phyloP scores from a whole-genome alignment of 75 land plant species.

The Cryptomeria japonica region DNA sequence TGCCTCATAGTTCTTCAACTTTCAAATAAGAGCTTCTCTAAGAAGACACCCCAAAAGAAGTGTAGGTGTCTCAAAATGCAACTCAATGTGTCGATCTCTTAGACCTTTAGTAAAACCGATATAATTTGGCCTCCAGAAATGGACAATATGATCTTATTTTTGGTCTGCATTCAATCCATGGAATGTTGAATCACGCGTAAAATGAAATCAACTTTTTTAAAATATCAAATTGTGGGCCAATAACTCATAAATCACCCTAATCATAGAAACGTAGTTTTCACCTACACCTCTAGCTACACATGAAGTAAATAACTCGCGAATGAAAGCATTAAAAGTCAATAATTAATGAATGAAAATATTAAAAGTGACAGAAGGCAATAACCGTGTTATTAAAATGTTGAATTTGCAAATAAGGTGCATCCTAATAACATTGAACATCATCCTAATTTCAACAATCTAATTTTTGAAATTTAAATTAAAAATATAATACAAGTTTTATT shows the following conservation, averaged over 20 bases:
- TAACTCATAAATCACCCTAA: background rate
- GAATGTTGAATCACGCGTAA: background rate
- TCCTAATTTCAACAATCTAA: background rate
- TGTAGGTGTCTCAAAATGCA: constrained; percentile 27
- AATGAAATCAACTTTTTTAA: background rate
- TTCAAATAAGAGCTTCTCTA: constrained; percentile 29
- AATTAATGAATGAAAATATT: background rate
- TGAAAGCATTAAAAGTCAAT: background rate
- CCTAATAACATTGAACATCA: background rate
- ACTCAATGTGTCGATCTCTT: constrained; percentile 4
- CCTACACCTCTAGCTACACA: background rate
- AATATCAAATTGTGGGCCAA: background rate
- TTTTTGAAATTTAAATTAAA: background rate
- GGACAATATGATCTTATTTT: constrained; percentile 15
- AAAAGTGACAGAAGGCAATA: background rate
- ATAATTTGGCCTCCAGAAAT: constrained; percentile 22
- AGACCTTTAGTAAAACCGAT: constrained; percentile 9
- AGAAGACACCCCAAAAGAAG: constrained; percentile 25
- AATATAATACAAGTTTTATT: too few relatives aligned
- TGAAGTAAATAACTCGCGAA: background rate
- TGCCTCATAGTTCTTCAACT: constrained; percentile 9
- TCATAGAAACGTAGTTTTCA: background rate
- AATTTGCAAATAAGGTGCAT: background rate
- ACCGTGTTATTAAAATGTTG: background rate
- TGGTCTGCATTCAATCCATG: constrained; percentile 14